Base-by-base conservation (phyloP, 2,329 filamentous ascomycete genomes). In the Colletotrichum simmondsii region DNA sequence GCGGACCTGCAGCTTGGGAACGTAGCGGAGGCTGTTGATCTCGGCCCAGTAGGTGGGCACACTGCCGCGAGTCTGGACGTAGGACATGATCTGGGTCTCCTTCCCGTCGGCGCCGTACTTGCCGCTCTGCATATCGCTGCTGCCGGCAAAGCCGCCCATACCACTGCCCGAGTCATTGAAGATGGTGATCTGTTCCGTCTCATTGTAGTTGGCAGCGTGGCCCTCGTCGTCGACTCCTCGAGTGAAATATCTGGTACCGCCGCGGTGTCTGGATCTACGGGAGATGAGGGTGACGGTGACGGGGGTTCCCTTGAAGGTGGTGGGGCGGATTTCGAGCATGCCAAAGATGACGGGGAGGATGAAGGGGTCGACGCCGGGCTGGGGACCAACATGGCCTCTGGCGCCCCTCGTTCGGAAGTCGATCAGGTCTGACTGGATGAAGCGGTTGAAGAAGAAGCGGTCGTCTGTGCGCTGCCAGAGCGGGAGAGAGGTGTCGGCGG, bases 381-480 rank as follows among this genome's bases (percentile, higher is more conserved):
- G 95, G 30, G 92, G 88, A 0, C 92, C 92, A 28, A 88, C 87
- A 66, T 93, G 90, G 68, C 90, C 89, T 74, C 93, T 85, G 53
- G 88, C 89, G 57, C 90, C 91, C 46, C 79, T 83, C 52, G 87
- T 90, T 74, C 96, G 92, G 81, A 98, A 97, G 81, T 98, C 92
- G 79, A 98, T 98, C 71, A 99, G 85, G 79, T 98, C 95, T 8
- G 94, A 93, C 81, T 96, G 94, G 61, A 98, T 89, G 82, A 98
- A 97, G 75, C 93, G 92, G 84, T 99, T 99, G 95, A 96, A 99
- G 87, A 98, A 99, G 87, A 99, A 99, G 75, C 97, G 94, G 81
- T 98, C 95, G 82, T 99, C 97, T 75, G 96, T 93, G 77, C 95
- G 89, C 87, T 93, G 92, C 97, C 97, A 99, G 71, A 98, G 84